These are phyloP conservation scores for Sapria himalayana DNA, from an alignment of 345 rosid genomes.

Conservation along the genomic window DNA sequence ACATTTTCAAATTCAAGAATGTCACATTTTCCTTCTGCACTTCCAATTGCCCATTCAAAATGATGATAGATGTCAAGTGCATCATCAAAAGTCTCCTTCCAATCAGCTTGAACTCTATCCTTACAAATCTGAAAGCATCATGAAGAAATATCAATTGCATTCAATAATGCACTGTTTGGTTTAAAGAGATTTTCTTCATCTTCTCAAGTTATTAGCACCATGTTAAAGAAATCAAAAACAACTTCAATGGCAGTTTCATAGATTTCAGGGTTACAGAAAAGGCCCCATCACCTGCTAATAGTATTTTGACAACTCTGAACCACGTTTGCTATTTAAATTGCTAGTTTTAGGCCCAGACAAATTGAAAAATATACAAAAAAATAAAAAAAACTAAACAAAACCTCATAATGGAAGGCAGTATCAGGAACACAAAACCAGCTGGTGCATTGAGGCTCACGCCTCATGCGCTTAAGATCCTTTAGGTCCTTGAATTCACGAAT, in stretches of 20 bases:
- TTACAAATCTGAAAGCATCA: conserved; percentile 39
- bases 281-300: too few species aligned
- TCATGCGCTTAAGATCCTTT: conserved; percentile 81
- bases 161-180: too few species aligned
- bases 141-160: conserved; percentile 6
- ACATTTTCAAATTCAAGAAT: conserved; percentile 67
- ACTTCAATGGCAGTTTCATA: too few species aligned
- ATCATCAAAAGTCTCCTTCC: conserved; percentile 61
- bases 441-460: conserved; percentile 72
- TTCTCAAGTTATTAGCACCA: too few species aligned
- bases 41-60: conserved; percentile 95
- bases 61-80: conserved; percentile 52
- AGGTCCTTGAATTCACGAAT: conserved; percentile 86
- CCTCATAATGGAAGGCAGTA: conserved; percentile 73
- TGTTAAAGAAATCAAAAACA: too few species aligned
- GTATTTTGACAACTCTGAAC: too few species aligned
- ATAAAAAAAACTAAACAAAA: too few species aligned
- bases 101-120: conserved; percentile 63
- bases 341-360: too few species aligned
- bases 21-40: conserved; percentile 75
- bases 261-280: too few species aligned
- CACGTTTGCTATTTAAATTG: too few species aligned
- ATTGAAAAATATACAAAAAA: too few species aligned
- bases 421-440: conserved; percentile 86
- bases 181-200: too few species aligned